phyloP scores from a whole-genome alignment of 2,329 filamentous ascomycete species.

The Drechslera avenae region DNA sequence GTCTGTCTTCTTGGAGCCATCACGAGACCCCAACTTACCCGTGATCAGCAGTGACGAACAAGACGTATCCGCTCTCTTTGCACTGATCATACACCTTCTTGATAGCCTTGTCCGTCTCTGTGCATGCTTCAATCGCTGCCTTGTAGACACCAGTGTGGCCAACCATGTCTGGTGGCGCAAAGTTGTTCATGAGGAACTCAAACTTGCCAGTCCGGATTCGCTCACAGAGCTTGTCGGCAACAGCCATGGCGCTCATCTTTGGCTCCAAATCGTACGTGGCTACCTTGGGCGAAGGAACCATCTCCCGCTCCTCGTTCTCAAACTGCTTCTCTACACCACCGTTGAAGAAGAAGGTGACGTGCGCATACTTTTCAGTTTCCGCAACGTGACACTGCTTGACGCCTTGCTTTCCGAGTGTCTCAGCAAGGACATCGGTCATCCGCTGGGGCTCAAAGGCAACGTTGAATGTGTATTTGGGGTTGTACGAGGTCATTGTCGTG shows the following conservation, averaged over 20 bases:
- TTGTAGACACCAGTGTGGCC: slow-evolving; percentile 98
- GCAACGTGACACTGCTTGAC: slow-evolving; percentile 95
- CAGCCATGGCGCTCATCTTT: slow-evolving; percentile 91
- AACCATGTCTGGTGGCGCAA: slow-evolving; percentile 98
- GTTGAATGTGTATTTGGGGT: slow-evolving; percentile 89
- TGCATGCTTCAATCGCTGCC: slow-evolving; percentile 82
- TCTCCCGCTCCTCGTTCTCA: slow-evolving; percentile 86
- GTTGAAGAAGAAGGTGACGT: slow-evolving; percentile 99
- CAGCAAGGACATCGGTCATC: slow-evolving; percentile 98
- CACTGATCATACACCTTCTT: slow-evolving; percentile 90
- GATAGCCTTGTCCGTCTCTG: slow-evolving; percentile 91
- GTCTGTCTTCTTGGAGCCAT: slow-evolving; percentile 9
- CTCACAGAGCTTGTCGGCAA: slow-evolving; percentile 88
- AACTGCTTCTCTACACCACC: slow-evolving; percentile 97
- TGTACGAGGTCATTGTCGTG: slow-evolving; percentile 99
- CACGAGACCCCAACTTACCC: slow-evolving; percentile 59
- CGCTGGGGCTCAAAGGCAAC: slow-evolving; percentile 91
- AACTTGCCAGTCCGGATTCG: slow-evolving; percentile 83
- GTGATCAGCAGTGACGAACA: slow-evolving; percentile 96
- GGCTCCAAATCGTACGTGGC: slow-evolving; percentile 94
- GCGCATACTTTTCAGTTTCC: slow-evolving; percentile 99
- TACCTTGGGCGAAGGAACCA: slow-evolving; percentile 93
- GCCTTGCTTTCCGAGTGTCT: slow-evolving; percentile 89
- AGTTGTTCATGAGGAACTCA: slow-evolving; percentile 99
- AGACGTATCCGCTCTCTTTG: slow-evolving; percentile 88